Conservation (phyloP, 768 basidiomycete genomes). For the Hericium coralloides region DNA sequence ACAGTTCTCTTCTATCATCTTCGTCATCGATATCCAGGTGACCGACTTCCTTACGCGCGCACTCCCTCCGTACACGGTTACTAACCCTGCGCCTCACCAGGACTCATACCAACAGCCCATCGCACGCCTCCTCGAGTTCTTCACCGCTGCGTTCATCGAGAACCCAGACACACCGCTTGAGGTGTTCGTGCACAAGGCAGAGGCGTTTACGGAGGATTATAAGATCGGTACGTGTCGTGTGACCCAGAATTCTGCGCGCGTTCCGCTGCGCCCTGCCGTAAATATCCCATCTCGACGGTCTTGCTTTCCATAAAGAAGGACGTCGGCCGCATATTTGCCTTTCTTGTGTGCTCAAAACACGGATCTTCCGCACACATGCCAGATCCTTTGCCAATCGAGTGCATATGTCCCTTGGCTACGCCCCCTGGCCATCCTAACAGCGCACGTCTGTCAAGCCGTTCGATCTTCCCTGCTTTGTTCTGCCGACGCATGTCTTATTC, state of each 20-base stretch:
- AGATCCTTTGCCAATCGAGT: neutral
- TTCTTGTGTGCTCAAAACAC: neutral
- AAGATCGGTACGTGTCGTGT: conserved; percentile 55
- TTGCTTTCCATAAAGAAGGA: too few relatives aligned
- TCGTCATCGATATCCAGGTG: conserved; percentile 93
- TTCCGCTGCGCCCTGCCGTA: conserved; percentile 1
- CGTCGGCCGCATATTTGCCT: neutral
- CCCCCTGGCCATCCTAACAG: neutral
- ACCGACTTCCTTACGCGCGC: conserved; percentile 18
- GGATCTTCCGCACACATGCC: neutral
- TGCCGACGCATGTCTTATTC: too few relatives aligned
- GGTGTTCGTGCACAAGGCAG: conserved; percentile 93
- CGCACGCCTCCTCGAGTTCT: conserved; percentile 71
- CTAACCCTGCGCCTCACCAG: conserved; percentile 26
- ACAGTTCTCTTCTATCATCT: conserved; percentile 79
- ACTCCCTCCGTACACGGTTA: neutral
- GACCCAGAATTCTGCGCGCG: neutral
- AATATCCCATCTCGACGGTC: too few relatives aligned
- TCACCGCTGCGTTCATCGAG: conserved; percentile 64
- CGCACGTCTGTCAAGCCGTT: neutral
- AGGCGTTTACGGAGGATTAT: conserved; percentile 85
- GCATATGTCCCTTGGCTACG: neutral
- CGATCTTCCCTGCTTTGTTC: neutral
- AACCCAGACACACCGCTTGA: conserved; percentile 77
- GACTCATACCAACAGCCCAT: conserved; percentile 82